These are phyloP conservation scores for Sugiyamaella japonica DNA, from an alignment of 1,139 yeast genomes.

Conservation along the genomic window DNA sequence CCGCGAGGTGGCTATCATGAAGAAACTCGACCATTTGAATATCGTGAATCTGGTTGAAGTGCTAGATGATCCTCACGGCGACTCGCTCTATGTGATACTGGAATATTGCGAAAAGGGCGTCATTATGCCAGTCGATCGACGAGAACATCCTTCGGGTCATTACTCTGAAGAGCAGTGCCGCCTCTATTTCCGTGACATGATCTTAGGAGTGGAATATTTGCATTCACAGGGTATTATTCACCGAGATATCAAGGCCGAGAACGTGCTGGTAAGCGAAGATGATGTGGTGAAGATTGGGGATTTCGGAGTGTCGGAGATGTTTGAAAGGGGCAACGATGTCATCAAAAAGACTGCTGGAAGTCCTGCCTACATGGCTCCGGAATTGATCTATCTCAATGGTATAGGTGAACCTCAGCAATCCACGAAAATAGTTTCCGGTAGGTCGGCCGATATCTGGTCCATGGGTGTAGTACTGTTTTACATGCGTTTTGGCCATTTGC, in stretches of 20 bases:
- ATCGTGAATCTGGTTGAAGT: slow-evolving; percentile 86
- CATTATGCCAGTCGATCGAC: slow-evolving; percentile 33
- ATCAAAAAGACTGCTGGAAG: slow-evolving; percentile 71
- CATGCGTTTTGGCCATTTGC: slow-evolving; percentile 42
- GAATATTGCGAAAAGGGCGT: slow-evolving; percentile 65
- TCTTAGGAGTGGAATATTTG: slow-evolving; percentile 84
- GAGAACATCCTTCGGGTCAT: slow-evolving; percentile 27
- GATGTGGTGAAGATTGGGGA: slow-evolving; percentile 87
- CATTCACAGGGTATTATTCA: slow-evolving; percentile 94
- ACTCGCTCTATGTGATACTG: slow-evolving; percentile 69
- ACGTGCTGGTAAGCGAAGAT: slow-evolving; percentile 69
- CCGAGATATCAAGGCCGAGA: slow-evolving; percentile 94
- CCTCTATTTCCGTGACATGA: slow-evolving; percentile 69
- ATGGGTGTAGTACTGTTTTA: slow-evolving; percentile 63
- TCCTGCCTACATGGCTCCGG: slow-evolving; percentile 82
- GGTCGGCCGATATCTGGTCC: slow-evolving; percentile 78
- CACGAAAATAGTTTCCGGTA: slow-evolving; percentile 47
- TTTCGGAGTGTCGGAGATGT: slow-evolving; percentile 84
- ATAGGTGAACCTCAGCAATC: slow-evolving; percentile 5
- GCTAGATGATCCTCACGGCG: slow-evolving; percentile 65
- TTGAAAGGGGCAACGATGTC: slow-evolving; percentile 53
- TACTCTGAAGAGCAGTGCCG: slow-evolving; percentile 45
- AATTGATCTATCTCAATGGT: slow-evolving; percentile 57
- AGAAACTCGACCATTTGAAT: slow-evolving; percentile 75
- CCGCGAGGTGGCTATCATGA: slow-evolving; percentile 82